Percentiles rank a stretch among this genome's conserved stretches.
These are phyloP conservation scores for Geotrichum ghanense DNA, from an alignment of 805 yeast genomes.

Conservation along the genomic window DNA sequence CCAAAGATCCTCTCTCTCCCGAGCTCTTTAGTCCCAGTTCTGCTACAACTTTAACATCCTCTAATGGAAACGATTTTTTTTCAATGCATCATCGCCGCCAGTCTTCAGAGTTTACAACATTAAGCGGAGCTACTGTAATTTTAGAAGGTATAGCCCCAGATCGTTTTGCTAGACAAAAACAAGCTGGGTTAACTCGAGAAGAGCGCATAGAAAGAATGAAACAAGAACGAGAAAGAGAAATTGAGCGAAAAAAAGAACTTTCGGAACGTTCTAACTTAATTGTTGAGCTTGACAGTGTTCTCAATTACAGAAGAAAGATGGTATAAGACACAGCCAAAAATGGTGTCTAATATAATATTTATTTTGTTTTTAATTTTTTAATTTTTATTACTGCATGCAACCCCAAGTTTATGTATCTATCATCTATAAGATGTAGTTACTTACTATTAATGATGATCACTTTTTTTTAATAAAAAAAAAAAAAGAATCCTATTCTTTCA, in stretches of 20 bases:
- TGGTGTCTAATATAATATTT: too few species aligned
- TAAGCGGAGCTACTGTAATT: slow-evolving; percentile 11
- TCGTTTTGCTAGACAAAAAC: slow-evolving; percentile 7
- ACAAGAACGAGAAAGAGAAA: slow-evolving; percentile 13
- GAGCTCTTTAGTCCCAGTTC: background rate
- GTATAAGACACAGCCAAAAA: too few species aligned
- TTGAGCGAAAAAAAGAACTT: slow-evolving; percentile 6
- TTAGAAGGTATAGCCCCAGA: slow-evolving; percentile 17
- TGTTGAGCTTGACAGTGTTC: slow-evolving; percentile 17
- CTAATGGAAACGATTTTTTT: background rate
- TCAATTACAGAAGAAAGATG: slow-evolving; percentile 8
- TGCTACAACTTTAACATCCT: background rate
- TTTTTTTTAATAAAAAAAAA: too few species aligned
- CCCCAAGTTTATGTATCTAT: too few species aligned
- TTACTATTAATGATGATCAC: too few species aligned
- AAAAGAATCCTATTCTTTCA: too few species aligned
- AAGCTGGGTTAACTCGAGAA: slow-evolving; percentile 10
- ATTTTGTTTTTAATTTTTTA: too few species aligned
- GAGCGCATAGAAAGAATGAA: slow-evolving; percentile 16
- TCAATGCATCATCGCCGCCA: background rate
- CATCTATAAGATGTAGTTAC: too few species aligned
- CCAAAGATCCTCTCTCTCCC: background rate
- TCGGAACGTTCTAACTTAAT: slow-evolving; percentile 14
- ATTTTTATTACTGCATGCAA: too few species aligned
- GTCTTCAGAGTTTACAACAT: background rate